phyloP scores from a whole-genome alignment of 331 rosid species.

The Erythrophleum ivorense region DNA sequence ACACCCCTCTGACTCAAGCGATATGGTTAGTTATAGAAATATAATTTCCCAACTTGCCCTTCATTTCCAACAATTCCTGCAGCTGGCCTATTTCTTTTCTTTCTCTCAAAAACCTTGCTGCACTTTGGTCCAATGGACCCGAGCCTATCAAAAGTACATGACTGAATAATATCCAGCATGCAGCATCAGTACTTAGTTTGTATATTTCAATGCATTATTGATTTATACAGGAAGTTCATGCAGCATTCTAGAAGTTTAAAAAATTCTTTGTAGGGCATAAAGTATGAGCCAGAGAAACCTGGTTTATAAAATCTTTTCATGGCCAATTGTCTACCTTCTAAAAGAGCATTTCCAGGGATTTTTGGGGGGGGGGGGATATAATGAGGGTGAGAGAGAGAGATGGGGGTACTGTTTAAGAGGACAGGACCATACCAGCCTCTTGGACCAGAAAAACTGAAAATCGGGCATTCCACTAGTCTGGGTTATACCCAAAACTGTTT shows the following conservation, averaged over 20 bases:
- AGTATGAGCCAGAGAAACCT: not conserved
- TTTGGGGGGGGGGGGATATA: not conserved
- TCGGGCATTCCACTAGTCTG: no score
- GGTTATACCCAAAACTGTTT: no score
- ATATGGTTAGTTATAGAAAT: no score
- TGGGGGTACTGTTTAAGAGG: no score
- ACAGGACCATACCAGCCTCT: no score
- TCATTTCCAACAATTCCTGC: no score
- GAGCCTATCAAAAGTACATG: not conserved
- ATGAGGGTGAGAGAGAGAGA: not conserved
- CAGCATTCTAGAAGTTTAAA: not conserved
- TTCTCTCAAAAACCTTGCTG: no score
- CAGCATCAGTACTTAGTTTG: not conserved
- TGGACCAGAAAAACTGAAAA: no score
- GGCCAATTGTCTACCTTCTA: not conserved
- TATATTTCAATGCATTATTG: constrained; percentile 8
- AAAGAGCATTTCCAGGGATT: not conserved
- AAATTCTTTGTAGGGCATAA: not conserved
- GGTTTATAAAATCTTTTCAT: not conserved
- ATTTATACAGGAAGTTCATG: constrained; percentile 10
- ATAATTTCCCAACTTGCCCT: no score
- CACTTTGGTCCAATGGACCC: no score
- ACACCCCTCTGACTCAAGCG: no score
- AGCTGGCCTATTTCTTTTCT: no score
- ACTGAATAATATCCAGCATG: constrained; percentile 18